These are phyloP conservation scores for Aspergillus novoparasiticus DNA, from an alignment of 2,329 filamentous ascomycete genomes.

Conservation along the genomic window DNA sequence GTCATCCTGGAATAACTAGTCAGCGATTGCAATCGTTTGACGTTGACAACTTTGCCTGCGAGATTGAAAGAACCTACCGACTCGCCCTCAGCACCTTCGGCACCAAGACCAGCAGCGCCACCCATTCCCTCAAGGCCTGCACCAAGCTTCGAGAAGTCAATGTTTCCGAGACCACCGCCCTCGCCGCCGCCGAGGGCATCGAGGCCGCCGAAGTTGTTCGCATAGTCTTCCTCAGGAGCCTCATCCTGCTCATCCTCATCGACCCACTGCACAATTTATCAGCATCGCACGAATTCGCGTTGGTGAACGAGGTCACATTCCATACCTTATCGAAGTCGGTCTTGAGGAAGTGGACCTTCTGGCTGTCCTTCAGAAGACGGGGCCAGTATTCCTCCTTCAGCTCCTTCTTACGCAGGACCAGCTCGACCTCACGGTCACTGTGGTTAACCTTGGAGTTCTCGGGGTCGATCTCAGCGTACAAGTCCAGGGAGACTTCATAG, in stretches of 20 bases:
- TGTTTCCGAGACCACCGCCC: conserved; percentile 74
- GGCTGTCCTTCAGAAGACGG: conserved; percentile 82
- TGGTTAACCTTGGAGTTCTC: conserved; percentile 83
- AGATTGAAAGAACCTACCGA: conserved; percentile 39
- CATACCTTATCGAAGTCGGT: conserved; percentile 95
- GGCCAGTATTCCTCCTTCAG: conserved; percentile 95
- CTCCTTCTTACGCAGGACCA: conserved; percentile 97
- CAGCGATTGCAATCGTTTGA: conserved; percentile 5
- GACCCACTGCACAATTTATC: conserved; percentile 67
- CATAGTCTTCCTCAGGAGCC: conserved; percentile 74
- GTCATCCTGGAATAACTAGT: conserved; percentile 47
- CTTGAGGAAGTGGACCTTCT: conserved; percentile 95
- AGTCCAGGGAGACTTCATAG: conserved; percentile 83
- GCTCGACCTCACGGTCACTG: conserved; percentile 82
- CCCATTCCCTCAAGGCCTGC: conserved; percentile 52
- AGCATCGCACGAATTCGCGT: conserved; percentile 7
- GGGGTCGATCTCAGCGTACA: conserved; percentile 89
- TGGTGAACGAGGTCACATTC: not conserved
- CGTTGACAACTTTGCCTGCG: not conserved
- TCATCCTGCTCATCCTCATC: conserved; percentile 98
- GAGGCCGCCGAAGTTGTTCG: conserved; percentile 55
- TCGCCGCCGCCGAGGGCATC: conserved; percentile 28
- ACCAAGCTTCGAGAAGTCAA: conserved; percentile 91
- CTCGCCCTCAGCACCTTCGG: conserved; percentile 37
- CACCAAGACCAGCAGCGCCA: conserved; percentile 44